A percentile compares a stretch with the other conserved stretches of the same genome.
Evolutionary conservation across 768 basidiomycete species (phyloP).

Genomic region (Dentipellis sp.): DNA sequence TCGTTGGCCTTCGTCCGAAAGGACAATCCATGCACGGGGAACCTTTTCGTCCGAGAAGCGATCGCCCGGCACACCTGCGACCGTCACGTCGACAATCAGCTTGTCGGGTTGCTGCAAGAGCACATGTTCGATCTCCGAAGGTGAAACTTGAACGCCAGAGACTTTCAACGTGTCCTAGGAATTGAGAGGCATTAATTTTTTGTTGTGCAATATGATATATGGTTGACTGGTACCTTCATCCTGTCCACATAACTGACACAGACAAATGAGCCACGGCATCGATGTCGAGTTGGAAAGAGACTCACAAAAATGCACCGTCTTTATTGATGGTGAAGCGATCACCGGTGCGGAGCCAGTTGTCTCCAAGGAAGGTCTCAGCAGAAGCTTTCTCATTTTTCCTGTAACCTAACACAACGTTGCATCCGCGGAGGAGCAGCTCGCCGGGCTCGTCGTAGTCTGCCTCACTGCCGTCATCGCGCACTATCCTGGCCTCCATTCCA

Average conservation of each 20-base stretch:
- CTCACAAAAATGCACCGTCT: slow-evolving; percentile 59
- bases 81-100: slow-evolving; percentile 56
- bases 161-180: slow-evolving; percentile 72
- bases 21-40: slow-evolving; percentile 72
- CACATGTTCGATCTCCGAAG: slow-evolving; percentile 65
- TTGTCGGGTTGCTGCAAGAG: slow-evolving; percentile 51
- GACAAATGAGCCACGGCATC: background rate
- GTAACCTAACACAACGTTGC: slow-evolving; percentile 57
- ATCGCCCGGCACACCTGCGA: slow-evolving; percentile 67
- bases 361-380: slow-evolving; percentile 47
- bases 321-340: slow-evolving; percentile 57
- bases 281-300: slow-evolving; percentile 1
- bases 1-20: slow-evolving; percentile 45
- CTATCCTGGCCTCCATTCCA: slow-evolving; percentile 53
- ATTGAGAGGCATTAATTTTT: background rate
- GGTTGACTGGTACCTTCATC: slow-evolving; percentile 41
- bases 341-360: slow-evolving; percentile 71
- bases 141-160: slow-evolving; percentile 73
- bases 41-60: slow-evolving; percentile 65
- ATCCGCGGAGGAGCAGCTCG: slow-evolving; percentile 52
- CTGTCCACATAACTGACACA: slow-evolving; percentile 61
- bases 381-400: slow-evolving; percentile 64
- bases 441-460: slow-evolving; percentile 53
- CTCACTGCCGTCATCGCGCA: slow-evolving; percentile 48
- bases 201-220: background rate